phyloP scores from a whole-genome alignment of 176 grass and related monocot species.

The Oryza glumipatula region DNA sequence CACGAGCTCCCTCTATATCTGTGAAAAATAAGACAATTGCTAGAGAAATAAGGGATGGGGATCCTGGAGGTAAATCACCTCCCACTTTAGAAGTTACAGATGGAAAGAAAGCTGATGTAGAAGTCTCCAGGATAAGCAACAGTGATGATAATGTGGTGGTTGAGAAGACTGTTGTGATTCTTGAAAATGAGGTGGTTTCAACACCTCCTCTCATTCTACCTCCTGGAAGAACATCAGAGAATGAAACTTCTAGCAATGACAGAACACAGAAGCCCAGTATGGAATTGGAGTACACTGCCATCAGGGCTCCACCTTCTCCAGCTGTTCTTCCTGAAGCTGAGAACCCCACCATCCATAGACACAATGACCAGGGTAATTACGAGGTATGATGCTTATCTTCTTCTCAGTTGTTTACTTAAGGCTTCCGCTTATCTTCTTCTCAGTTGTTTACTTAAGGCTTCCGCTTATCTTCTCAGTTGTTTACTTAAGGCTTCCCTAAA shows the following conservation, averaged over 20 bases:
- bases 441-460: background rate
- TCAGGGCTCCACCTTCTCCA: conserved; percentile 66
- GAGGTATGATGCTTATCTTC: conserved; percentile 60
- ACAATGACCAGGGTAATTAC: conserved; percentile 39
- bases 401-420: conserved; percentile 7
- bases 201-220: conserved; percentile 30
- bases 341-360: conserved; percentile 30
- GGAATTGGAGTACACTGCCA: conserved; percentile 46
- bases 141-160: conserved; percentile 54
- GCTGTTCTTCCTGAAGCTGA: conserved; percentile 39
- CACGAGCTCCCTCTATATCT: conserved; percentile 36
- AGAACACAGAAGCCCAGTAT: conserved; percentile 36
- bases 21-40: conserved; percentile 31
- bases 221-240: conserved; percentile 33
- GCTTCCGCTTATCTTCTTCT: background rate
- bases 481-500: background rate
- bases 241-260: conserved; percentile 42
- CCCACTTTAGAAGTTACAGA: conserved; percentile 30
- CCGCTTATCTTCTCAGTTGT: too few relatives aligned
- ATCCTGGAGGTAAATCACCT: conserved; percentile 37
- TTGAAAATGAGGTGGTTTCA: conserved; percentile 57
- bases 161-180: conserved; percentile 74
- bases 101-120: conserved; percentile 41
- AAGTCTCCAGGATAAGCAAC: conserved; percentile 39
- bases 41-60: conserved; percentile 45